Evolutionary conservation across 352 stramenopile genomes (phyloP), one percentile per base, ranked within the genome.

Genomic region (Phytophthora pisi): DNA sequence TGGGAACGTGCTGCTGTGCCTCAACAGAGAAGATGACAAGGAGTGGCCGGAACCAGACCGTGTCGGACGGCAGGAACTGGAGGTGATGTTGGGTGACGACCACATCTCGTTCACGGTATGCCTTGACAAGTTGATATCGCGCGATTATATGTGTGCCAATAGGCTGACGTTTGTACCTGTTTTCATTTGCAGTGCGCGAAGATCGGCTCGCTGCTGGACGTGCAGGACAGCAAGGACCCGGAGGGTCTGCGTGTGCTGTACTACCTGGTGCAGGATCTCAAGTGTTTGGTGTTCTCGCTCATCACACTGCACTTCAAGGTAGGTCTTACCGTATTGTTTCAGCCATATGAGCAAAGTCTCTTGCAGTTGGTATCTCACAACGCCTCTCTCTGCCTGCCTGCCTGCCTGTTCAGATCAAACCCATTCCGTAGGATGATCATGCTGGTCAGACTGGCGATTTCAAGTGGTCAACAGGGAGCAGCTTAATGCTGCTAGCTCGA

Each of bases 251-350:
- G 88, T 18, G 86, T 93, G 52, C 97, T 99, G 58, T 99, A 99
- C 79, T 99, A 99, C 78, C 81, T 99, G 30, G 92, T 98, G 24
- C 96, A 99, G 76, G 97, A 99, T 75, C 81, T 99, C 51, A 98
- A 98, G 72, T 98, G 94, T 68, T 74, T 99, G 24, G 90, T 99
- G 15, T 97, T 99, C 61, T 98, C 90, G 38, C 86, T 99, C 51
- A 98, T 99, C 70, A 95, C 86, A 15, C 74, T 99, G 30, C 97
- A 99, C 83, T 99, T 99, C 79, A 99, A 96, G 85, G 88, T 95
- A 64, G 51, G 57, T 66, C 38, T 55, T 61, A 30, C 70, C 43
- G 11, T 45, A 30, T 74, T 45, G 6, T 45, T 42, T 30, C 18
- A 13, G 9, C 18, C 57, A 43, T 54, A 3, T 62, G 42, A 23